A percentile compares a stretch with the other conserved stretches of the same genome.
Conservation (phyloP, 345 rosid species). For the Iberis pinnata region DNA sequence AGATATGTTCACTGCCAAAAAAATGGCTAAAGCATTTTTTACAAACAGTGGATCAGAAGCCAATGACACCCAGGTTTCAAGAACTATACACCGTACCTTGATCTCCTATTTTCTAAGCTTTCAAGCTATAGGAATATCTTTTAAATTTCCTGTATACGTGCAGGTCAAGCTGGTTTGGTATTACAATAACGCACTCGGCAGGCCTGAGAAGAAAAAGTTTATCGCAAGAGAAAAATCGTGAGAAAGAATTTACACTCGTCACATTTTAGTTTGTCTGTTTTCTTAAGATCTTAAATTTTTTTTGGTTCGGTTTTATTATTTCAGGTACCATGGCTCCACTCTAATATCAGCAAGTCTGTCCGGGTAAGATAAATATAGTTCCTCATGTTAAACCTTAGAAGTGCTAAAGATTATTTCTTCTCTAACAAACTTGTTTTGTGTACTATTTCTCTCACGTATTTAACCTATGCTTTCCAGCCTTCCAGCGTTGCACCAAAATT, state of each 20-base stretch:
- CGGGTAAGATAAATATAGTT: constrained; percentile 43
- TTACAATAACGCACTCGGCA: constrained; percentile 80
- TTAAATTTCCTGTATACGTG: constrained; percentile 12
- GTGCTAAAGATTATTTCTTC: background rate
- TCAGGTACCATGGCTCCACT: constrained; percentile 93
- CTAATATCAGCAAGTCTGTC: constrained; percentile 87
- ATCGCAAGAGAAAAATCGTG: constrained; percentile 73
- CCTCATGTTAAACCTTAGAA: background rate
- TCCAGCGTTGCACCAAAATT: constrained; percentile 80
- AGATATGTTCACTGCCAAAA: constrained; percentile 68
- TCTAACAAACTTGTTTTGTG: no score
- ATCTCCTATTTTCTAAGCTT: constrained; percentile 5
- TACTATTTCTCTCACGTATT: constrained; percentile 8
- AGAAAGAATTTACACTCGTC: background rate
- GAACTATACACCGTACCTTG: background rate
- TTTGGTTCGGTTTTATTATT: constrained; percentile 19
- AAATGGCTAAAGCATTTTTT: constrained; percentile 87
- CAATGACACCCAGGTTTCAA: constrained; percentile 82
- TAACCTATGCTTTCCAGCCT: constrained; percentile 37
- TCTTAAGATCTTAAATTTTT: constrained; percentile 5
- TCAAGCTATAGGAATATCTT: background rate
- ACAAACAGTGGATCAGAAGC: constrained; percentile 98
- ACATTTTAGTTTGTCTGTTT: background rate
- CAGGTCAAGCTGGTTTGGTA: constrained; percentile 94
- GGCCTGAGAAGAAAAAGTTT: constrained; percentile 75